A percentile compares a stretch with the other conserved stretches of the same genome.
phyloP scores from a whole-genome alignment of 441 rosid genomes.

The Populus tomentosa region DNA sequence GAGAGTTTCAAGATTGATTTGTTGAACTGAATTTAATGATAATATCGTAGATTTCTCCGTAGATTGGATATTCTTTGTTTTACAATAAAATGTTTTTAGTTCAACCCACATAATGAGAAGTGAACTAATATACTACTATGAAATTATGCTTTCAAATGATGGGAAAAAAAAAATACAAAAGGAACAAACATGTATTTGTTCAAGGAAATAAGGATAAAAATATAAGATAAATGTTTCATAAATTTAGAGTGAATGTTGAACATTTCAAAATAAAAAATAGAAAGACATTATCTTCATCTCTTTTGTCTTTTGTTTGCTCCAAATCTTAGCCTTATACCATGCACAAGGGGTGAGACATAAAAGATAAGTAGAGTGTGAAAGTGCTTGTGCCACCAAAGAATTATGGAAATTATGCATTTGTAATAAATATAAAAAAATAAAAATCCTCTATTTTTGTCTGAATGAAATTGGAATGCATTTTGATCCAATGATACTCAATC shows the following conservation, averaged over 20 bases:
- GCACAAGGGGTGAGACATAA: not conserved
- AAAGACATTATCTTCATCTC: no score
- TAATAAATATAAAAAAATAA: not conserved
- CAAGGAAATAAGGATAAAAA: no score
- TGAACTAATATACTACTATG: no score
- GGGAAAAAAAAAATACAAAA: no score
- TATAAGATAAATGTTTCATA: no score
- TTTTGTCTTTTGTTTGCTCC: not conserved
- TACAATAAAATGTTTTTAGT: no score
- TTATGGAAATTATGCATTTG: not conserved
- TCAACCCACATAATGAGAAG: no score
- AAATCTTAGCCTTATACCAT: not conserved
- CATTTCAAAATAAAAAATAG: no score
- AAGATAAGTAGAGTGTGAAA: slow-evolving; percentile 35
- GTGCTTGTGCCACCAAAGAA: slow-evolving; percentile 35
- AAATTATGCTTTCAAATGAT: no score
- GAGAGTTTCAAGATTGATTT: rapidly evolving
- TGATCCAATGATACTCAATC: slow-evolving; percentile 51
- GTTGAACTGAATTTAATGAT: rapidly evolving
- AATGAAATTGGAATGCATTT: slow-evolving; percentile 17
- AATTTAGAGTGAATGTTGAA: no score
- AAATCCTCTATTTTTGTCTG: not conserved
- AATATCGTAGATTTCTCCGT: rapidly evolving
- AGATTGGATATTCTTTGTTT: no score
- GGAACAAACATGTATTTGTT: no score